phyloP scores from a whole-genome alignment of 75 land plant genomes.

The Selaginella tamariscina region DNA sequence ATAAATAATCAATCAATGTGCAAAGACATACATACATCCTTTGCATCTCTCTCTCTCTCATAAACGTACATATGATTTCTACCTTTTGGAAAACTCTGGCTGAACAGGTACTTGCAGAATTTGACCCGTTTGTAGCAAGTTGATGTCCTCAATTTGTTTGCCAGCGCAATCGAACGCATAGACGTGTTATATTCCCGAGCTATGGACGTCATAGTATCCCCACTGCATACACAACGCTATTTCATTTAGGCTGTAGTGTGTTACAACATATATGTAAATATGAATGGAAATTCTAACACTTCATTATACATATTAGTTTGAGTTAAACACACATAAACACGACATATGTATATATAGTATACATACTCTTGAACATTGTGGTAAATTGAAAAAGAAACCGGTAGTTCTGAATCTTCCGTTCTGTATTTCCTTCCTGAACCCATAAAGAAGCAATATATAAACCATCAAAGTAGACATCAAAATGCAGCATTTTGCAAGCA shows the following conservation, averaged over 20 bases:
- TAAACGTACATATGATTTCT: not conserved
- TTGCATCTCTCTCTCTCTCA: not conserved
- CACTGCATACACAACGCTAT: conserved; percentile 12
- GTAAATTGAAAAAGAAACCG: not conserved
- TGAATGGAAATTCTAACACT: too few relatives aligned
- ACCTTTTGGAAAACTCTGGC: conserved; percentile 16
- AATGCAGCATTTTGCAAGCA: too few relatives aligned
- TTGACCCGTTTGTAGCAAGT: conserved; percentile 17
- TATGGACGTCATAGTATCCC: conserved; percentile 19
- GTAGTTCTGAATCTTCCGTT: too few relatives aligned
- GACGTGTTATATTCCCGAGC: conserved; percentile 19
- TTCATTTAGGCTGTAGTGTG: too few relatives aligned
- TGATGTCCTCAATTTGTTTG: conserved; percentile 14
- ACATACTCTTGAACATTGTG: not conserved
- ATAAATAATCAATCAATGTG: not conserved
- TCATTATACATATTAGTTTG: conserved; percentile 14
- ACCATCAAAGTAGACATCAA: too few relatives aligned
- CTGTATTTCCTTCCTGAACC: too few relatives aligned
- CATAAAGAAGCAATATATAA: too few relatives aligned
- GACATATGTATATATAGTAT: not conserved
- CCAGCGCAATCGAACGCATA: conserved; percentile 13
- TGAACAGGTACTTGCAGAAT: conserved; percentile 19
- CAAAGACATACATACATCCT: conserved; percentile 4
- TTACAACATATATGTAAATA: too few relatives aligned
- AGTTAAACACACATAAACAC: not conserved